Evolutionary conservation across 1,284 basidiomycete genomes (phyloP), one percentile per base, ranked within the genome.

Genomic region (Rhizopogon hawkerae): DNA sequence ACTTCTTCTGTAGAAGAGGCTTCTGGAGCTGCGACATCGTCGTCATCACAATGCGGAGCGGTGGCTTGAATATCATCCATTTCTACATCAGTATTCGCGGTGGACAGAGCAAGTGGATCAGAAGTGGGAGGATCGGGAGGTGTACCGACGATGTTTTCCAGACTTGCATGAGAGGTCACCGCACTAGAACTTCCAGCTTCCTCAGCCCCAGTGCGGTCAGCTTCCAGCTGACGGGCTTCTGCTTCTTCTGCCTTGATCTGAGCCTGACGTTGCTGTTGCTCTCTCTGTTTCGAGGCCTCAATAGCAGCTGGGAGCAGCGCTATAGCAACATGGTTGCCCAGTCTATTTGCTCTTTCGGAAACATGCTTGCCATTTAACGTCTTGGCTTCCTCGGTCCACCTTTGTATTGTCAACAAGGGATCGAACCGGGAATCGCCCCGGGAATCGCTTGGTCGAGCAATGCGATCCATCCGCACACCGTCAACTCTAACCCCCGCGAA

Each of bases 331-430:
- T 96, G 85, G 56, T 86, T 87, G 21, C 73, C 71, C 21, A 94
- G 63, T 58, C 81, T 84, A 13, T 72, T 71, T n/a, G 81, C 72
- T 16, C 92, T 76, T 56, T 86, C 80, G 23, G 74, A 69, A 13
- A 83, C 77, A 52, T 85, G 83, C 57, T 83, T 78, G 33, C 88
- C 83, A 51, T 92, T 83, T 11, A 92, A 72, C 47, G 90, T 84
- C 58, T 86, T 88, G 49, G 81, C 81, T 66, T 96, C 94, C 60
- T 97, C 93, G 1, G 78, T 71, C 94, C 95, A 98, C 39, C 95
- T 80, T 59, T 89, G 85, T n/a, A 84, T 64, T 0, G 95, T 97
- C 8, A 85, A 69, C 52, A 90, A 69, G 2, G 93, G 93, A 46
- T 87, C 83, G 46, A 89, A 78, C 26, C 79, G 78, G 29, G 70